Evolutionary conservation across 495 filamentous ascomycete genomes (phyloP), one percentile per base, ranked within the genome.

Genomic region (Penicillium canescens): DNA sequence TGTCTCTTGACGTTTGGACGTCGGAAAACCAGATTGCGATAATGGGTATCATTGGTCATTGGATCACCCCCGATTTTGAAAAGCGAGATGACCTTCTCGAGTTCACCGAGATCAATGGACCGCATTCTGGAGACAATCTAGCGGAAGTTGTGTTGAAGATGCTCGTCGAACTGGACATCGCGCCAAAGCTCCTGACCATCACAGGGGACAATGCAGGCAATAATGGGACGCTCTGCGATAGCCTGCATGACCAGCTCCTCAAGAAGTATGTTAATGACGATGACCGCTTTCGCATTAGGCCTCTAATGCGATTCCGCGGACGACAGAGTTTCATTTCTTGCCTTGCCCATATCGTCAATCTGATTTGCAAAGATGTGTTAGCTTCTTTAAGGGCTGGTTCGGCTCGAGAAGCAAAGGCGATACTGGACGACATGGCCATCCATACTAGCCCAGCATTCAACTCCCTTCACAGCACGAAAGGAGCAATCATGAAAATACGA

Each of bases 151-250:
- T 55, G 18, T 33, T 43, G 20, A 40, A 44, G 20, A 49, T 44
- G 33, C 47, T 57, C 20, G 37, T 24, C 34, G 43, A 51, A 42
- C 42, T 52, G 20, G 49, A 51, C 20, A 46, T 57, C 24, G 75
- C 76, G 3, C 68, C 85, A 3, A 69, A 80, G 8, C 71, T 82
- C 6, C 56, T 88, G 46, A 79, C 75, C 16, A 88, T 84, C 82
- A 83, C 81, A 5, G 74, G 71, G 10, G 42, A 74, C 35, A 52
- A 56, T 13, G 65, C 70, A 1, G 67, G 81, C 0, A 39, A 61
- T 1, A 51, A 66, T 9, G 53, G 65, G 1, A 37, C 53, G 0
- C 68, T 71, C 36, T 50, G 42, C 33, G 37, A 40, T 42, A 42
- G 39, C 26, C 43, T 54, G n/a, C 45, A 50, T 31, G 31, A 44